A percentile compares a stretch with the other conserved stretches of the same genome.
These are phyloP conservation scores for Colletotrichum trifolii DNA, from an alignment of 2,329 filamentous ascomycete genomes.

Conservation along the genomic window DNA sequence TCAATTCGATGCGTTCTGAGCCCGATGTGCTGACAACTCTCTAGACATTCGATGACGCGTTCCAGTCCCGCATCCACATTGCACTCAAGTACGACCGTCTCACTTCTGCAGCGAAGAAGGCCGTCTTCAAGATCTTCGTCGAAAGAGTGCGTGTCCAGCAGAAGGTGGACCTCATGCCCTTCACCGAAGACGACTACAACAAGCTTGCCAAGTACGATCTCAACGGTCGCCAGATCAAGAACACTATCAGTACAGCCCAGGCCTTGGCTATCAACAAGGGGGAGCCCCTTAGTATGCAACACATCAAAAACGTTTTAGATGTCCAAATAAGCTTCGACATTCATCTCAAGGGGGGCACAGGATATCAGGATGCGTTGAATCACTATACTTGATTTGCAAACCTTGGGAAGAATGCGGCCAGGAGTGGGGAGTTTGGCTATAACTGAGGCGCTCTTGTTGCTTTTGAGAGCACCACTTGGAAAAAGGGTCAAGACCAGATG, in stretches of 20 bases:
- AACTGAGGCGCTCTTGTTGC: too few relatives aligned
- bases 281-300: conserved; percentile 77
- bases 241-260: conserved; percentile 84
- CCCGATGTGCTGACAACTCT: too few relatives aligned
- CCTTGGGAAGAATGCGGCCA: too few relatives aligned
- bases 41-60: conserved; percentile 86
- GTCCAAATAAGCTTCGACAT: conserved; percentile 85
- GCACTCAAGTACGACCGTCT: conserved; percentile 84
- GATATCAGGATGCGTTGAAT: conserved; percentile 86
- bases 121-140: conserved; percentile 88
- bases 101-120: conserved; percentile 76
- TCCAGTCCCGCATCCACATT: conserved; percentile 88
- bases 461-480: too few relatives aligned
- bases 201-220: conserved; percentile 73
- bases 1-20: too few relatives aligned
- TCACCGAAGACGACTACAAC: conserved; percentile 75
- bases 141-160: conserved; percentile 76
- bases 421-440: too few relatives aligned
- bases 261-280: conserved; percentile 82
- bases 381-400: conserved; percentile 66
- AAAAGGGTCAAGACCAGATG: too few relatives aligned
- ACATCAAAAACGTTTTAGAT: conserved; percentile 85
- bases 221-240: conserved; percentile 82
- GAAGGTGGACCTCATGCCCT: conserved; percentile 66
- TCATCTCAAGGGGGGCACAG: conserved; percentile 83